Conservation (phyloP, 2,329 filamentous ascomycete genomes). For the Sporothrix dimorphospora region DNA sequence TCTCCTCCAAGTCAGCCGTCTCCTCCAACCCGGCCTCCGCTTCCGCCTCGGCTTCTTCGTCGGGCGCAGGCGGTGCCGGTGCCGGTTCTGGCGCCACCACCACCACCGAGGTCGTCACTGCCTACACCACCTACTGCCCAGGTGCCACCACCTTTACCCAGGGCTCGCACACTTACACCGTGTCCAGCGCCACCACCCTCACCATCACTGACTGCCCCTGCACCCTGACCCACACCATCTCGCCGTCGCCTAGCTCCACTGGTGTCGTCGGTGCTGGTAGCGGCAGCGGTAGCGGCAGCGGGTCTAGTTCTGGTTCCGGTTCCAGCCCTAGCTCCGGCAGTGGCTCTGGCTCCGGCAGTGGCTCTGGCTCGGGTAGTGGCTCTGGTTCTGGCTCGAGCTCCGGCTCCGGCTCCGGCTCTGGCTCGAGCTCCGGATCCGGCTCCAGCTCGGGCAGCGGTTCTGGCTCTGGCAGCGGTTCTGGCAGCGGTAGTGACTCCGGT, state of each 20-base stretch:
- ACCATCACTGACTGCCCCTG: constrained; percentile 69
- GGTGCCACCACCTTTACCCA: constrained; percentile 23
- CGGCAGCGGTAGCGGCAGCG: neutral
- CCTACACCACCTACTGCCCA: constrained; percentile 29
- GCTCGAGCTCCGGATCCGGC: neutral
- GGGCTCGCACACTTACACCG: constrained; percentile 29
- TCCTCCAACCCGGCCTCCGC: neutral
- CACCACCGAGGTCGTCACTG: constrained; percentile 28
- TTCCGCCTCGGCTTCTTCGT: neutral
- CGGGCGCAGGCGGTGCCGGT: neutral
- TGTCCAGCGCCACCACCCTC: constrained; percentile 56
- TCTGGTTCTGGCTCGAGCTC: neutral
- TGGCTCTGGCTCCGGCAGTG: neutral
- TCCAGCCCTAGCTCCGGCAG: neutral
- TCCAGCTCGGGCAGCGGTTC: neutral
- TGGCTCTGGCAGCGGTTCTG: neutral
- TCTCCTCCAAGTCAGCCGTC: neutral
- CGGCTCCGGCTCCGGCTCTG: neutral
- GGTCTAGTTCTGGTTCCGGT: neutral
- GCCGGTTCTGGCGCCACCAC: neutral
- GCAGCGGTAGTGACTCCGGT: neutral
- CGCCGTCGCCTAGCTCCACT: neutral
- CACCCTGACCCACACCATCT: constrained; percentile 54
- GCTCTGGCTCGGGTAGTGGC: neutral
- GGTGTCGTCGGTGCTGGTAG: neutral